Conservation (phyloP, 805 yeast species). For the Pichia membranifaciens region DNA sequence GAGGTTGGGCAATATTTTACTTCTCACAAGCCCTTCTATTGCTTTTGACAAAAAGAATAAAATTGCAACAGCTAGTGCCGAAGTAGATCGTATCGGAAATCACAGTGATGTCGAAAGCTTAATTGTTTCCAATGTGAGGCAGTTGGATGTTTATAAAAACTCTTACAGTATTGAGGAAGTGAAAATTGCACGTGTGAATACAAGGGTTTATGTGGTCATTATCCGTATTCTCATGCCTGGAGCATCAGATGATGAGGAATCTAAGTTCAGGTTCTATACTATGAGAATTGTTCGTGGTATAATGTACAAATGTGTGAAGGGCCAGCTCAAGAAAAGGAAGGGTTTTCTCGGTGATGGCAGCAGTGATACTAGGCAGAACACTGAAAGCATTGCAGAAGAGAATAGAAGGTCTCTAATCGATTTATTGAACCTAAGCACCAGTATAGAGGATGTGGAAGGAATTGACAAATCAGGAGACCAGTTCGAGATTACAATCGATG, state of each 20-base stretch:
- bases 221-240: conserved; percentile 54
- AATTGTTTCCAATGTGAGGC: conserved; percentile 41
- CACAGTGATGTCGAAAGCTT: conserved; percentile 26
- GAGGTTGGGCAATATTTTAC: conserved; percentile 45
- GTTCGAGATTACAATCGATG: conserved; percentile 41
- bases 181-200: conserved; percentile 56
- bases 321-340: conserved; percentile 5
- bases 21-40: conserved; percentile 48
- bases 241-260: conserved; percentile 68
- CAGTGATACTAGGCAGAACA: not conserved
- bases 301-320: conserved; percentile 21
- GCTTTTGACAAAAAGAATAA: conserved; percentile 25
- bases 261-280: conserved; percentile 46
- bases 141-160: conserved; percentile 47
- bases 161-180: conserved; percentile 44
- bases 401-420: conserved; percentile 18
- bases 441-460: conserved; percentile 19
- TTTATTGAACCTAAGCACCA: conserved; percentile 22
- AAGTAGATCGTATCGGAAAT: not conserved
- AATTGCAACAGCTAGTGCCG: not conserved
- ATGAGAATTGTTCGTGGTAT: conserved; percentile 36
- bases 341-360: not conserved
- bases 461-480: conserved; percentile 26
- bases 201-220: conserved; percentile 53
- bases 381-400: conserved; percentile 14